Percentiles rank a stretch among this genome's conserved stretches.
Conservation (phyloP, 2,329 filamentous ascomycete genomes). For the Apiospora phragmitis region DNA sequence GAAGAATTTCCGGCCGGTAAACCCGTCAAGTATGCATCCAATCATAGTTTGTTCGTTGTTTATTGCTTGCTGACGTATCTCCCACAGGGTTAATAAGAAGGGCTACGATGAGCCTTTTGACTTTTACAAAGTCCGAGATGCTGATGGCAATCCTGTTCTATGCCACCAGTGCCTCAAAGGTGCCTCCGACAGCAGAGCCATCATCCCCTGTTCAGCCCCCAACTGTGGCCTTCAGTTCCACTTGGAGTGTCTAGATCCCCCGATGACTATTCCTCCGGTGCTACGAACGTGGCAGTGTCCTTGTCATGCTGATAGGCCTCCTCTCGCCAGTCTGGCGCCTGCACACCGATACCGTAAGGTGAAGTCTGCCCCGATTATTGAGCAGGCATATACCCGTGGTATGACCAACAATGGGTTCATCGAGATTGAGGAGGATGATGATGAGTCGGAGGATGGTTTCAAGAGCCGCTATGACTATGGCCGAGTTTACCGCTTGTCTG, state of each 20-base stretch:
- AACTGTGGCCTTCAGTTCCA: constrained; percentile 84
- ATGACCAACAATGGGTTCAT: constrained; percentile 71
- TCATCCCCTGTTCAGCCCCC: constrained; percentile 74
- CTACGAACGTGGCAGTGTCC: constrained; percentile 86
- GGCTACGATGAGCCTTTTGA: constrained; percentile 65
- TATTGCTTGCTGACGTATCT: constrained; percentile 29
- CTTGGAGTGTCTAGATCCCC: constrained; percentile 86
- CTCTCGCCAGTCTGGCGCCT: constrained; percentile 57
- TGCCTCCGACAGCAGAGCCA: constrained; percentile 63
- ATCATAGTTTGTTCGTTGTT: not conserved
- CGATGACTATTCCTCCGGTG: constrained; percentile 75
- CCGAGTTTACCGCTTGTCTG: constrained; percentile 63
- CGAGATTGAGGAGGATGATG: constrained; percentile 64
- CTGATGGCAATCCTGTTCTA: constrained; percentile 72
- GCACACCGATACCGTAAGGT: constrained; percentile 64
- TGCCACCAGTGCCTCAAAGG: constrained; percentile 75
- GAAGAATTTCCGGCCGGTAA: constrained; percentile 60
- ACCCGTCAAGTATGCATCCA: constrained; percentile 54
- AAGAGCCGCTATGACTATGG: constrained; percentile 62
- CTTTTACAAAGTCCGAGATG: constrained; percentile 68
- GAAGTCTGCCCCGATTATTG: constrained; percentile 53
- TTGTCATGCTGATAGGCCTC: constrained; percentile 77
- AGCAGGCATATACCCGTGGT: constrained; percentile 60
- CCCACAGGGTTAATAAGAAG: constrained; percentile 47
- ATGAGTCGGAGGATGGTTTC: constrained; percentile 58